Conservation (phyloP, 2,329 filamentous ascomycete genomes). For the Paracamarosporium sp. region DNA sequence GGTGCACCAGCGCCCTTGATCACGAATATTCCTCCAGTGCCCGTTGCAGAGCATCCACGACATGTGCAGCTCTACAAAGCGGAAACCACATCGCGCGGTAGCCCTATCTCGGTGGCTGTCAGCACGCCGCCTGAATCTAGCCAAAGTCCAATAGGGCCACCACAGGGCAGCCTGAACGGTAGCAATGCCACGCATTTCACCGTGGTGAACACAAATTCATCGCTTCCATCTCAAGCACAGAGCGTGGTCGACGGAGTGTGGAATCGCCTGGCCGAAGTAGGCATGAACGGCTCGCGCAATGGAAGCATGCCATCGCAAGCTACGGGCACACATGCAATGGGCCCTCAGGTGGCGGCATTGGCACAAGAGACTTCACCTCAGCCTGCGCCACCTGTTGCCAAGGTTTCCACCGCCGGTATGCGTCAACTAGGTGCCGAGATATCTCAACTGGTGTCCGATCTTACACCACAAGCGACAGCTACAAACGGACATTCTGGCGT, state of each 20-base stretch:
- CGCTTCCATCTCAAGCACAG: constrained; percentile 20
- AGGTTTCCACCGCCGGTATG: constrained; percentile 28
- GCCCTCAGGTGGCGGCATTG: constrained; percentile 9
- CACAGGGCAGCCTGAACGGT: constrained; percentile 10
- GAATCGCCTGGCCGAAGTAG: constrained; percentile 24
- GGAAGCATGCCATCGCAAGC: constrained; percentile 17
- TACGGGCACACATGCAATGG: constrained; percentile 2
- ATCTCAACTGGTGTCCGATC: constrained; percentile 34
- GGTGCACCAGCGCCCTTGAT: constrained; percentile 24
- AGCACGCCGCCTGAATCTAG: constrained; percentile 38
- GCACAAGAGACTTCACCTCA: constrained; percentile 20
- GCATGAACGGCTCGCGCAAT: constrained; percentile 22
- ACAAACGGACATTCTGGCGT: constrained; percentile 2
- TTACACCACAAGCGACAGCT: constrained; percentile 28
- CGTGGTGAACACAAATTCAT: constrained; percentile 13
- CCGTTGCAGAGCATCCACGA: constrained; percentile 23
- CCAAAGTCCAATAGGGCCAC: constrained; percentile 33
- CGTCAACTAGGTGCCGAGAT: constrained; percentile 36
- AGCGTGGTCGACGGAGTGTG: constrained; percentile 32
- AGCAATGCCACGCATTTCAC: constrained; percentile 12
- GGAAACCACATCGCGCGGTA: constrained; percentile 19
- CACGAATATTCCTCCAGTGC: constrained; percentile 31
- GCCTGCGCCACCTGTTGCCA: constrained; percentile 24
- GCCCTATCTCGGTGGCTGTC: constrained; percentile 24
- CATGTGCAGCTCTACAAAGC: constrained; percentile 18